Base-by-base conservation (phyloP, 2,329 filamentous ascomycete genomes). In the Xylaria sp. region DNA sequence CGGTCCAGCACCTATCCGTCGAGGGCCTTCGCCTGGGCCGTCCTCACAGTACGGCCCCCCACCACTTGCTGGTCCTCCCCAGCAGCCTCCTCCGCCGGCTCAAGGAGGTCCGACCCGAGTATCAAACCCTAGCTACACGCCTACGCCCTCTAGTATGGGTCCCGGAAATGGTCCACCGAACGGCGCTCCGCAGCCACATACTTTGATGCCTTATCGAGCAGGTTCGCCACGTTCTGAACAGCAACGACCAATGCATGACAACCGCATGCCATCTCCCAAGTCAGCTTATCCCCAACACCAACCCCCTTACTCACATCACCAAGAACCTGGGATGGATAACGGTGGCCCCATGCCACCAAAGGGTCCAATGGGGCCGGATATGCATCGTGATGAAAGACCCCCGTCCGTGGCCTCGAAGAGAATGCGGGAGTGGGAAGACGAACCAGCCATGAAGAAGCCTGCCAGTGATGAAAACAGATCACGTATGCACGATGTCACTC, bases 361-460 rank as follows among this genome's bases (percentile, higher is more conserved):
- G 54, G 78, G 78, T 3, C 70, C 78, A 1, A 79, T 82, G 59
- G 86, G 89, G 46, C 88, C 89, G 47, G 90, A 94, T 71, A 82
- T 85, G 62, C 89, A 83, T 55, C 80, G 85, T 62, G 84, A 86
- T 63, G 90, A 96, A 58, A 86, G 93, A n/a, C 91, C 93, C 17
- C 78, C 89, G 1, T 96, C 92, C 37, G 90, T 91, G 10, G 86
- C 85, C 3, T 87, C 90, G 59, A 99, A 99, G 83, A 87, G 95
- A 60, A 85, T 88, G 75, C 89, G 93, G 49, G 95, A 98, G 72
- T 97, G 95, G 93, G 95, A 98, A 68, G 90, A 94, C 35, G 92
- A 96, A 35, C 80, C 86, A 21, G 79, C 87, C 3, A 82, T 83
- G 44, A 96, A 97, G 81, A 97, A 97, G 80, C 87, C 91, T 63